These are phyloP conservation scores for Mycena filopes DNA, from an alignment of 768 basidiomycete species.

Conservation along the genomic window DNA sequence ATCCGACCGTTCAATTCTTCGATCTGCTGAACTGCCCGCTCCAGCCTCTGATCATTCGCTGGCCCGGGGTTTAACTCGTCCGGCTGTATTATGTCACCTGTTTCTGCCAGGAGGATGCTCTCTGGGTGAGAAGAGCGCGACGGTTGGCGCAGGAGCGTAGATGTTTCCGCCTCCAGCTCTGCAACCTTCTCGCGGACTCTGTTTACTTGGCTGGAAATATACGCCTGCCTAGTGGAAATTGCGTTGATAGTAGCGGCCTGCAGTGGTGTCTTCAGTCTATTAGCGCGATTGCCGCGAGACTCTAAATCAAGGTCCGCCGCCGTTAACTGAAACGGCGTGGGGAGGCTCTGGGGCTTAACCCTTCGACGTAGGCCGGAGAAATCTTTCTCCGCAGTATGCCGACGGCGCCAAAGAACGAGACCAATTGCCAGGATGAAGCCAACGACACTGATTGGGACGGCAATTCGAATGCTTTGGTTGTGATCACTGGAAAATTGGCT, in stretches of 20 bases:
- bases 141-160: neutral
- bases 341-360: neutral
- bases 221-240: constrained; percentile 8
- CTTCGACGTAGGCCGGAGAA: neutral
- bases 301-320: neutral
- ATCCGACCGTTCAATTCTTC: constrained; percentile 7
- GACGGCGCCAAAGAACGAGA: neutral
- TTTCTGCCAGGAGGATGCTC: neutral
- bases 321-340: neutral
- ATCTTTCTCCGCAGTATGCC: neutral
- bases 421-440: too few species aligned
- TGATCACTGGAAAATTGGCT: too few species aligned
- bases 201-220: constrained; percentile 20
- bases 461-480: too few species aligned
- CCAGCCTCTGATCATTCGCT: neutral
- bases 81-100: neutral
- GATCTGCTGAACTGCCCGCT: neutral
- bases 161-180: constrained; percentile 14
- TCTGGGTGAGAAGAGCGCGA: neutral
- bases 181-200: constrained; percentile 15
- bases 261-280: neutral
- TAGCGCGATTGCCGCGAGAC: neutral
- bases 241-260: neutral
- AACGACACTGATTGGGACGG: too few species aligned
- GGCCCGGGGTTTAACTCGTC: too few species aligned